Conservation (phyloP, 2,329 filamentous ascomycete genomes). For the Gnomoniopsis sp. region DNA sequence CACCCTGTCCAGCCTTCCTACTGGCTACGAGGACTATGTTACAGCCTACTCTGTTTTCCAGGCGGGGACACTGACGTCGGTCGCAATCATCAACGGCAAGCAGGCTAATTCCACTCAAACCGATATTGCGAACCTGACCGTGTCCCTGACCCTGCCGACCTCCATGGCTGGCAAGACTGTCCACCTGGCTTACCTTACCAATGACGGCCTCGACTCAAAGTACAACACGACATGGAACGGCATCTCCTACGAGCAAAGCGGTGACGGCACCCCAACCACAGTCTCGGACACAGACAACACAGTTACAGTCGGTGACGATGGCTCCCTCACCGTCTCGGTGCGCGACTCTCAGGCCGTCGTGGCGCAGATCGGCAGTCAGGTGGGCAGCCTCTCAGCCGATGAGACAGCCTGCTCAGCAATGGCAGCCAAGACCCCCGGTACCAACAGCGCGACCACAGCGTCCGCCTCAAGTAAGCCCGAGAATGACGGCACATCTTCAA, state of each 20-base stretch:
- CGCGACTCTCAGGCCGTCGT: constrained; percentile 44
- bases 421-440: constrained; percentile 10
- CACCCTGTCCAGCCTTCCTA: constrained; percentile 27
- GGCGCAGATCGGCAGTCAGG: constrained; percentile 35
- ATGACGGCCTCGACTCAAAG: constrained; percentile 39
- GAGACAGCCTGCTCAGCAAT: constrained; percentile 11
- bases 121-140: constrained; percentile 35
- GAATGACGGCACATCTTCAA: constrained; percentile 8
- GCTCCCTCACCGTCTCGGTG: constrained; percentile 31
- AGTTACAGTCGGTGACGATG: constrained; percentile 29
- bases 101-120: constrained; percentile 35
- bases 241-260: constrained; percentile 39
- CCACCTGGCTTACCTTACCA: constrained; percentile 45
- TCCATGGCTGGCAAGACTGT: constrained; percentile 36
- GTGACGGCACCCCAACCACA: constrained; percentile 35
- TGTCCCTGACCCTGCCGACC: constrained; percentile 36
- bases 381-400: constrained; percentile 15
- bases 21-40: constrained; percentile 36
- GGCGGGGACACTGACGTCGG: constrained; percentile 34
- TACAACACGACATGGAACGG: constrained; percentile 43
- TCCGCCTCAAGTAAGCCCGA: constrained; percentile 18
- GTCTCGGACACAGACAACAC: constrained; percentile 31
- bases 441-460: constrained; percentile 3
- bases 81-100: constrained; percentile 44
- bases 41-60: constrained; percentile 43